These are phyloP conservation scores for Samsoniella hepiali DNA, from an alignment of 2,329 filamentous ascomycete genomes.

Conservation along the genomic window DNA sequence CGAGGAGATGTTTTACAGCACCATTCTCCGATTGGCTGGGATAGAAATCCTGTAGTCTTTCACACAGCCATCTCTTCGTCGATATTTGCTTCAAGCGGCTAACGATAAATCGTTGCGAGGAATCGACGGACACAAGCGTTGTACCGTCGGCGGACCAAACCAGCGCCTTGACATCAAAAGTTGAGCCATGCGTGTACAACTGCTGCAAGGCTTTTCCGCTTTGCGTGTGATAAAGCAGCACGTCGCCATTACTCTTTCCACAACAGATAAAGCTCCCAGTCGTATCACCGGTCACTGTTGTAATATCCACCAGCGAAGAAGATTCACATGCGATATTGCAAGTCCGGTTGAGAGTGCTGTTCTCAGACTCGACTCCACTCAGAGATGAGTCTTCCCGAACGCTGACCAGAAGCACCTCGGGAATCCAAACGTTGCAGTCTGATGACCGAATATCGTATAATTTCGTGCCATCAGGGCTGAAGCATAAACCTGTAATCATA, in stretches of 20 bases:
- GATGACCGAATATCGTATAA: slow-evolving; percentile 7
- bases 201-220: neutral
- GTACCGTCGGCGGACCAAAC: slow-evolving; percentile 1
- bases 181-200: neutral
- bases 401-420: neutral
- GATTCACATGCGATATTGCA: neutral
- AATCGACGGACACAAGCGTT: neutral
- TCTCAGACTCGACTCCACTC: neutral
- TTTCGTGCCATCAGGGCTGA: slow-evolving; percentile 2
- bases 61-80: neutral
- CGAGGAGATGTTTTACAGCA: neutral
- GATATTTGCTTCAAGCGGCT: neutral
- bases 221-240: neutral
- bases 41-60: neutral
- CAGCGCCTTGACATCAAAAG: neutral
- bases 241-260: neutral
- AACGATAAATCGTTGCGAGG: neutral
- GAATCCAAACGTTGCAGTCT: slow-evolving; percentile 1
- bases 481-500: neutral
- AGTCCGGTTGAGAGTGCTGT: neutral
- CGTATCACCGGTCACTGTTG: neutral
- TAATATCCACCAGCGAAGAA: neutral
- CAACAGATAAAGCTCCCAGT: neutral
- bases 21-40: neutral
- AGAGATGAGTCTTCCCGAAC: neutral